Percentiles rank a stretch among this genome's conserved stretches.
phyloP scores from a whole-genome alignment of 1,284 basidiomycete genomes.

The Anthracocystis panici-leucophaei region DNA sequence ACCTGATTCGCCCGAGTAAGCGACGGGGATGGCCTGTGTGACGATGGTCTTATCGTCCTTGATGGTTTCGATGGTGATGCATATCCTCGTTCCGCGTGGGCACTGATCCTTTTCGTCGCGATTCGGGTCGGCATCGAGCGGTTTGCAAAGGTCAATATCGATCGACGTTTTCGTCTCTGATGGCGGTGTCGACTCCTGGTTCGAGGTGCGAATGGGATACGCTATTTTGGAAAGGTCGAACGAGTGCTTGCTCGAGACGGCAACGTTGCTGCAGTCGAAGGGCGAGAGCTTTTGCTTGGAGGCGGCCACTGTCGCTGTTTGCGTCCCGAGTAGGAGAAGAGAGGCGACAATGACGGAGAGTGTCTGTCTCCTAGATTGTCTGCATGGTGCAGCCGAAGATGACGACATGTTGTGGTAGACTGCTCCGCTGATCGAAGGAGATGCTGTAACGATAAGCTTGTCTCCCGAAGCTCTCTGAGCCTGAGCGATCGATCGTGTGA shows the following conservation, averaged over 20 bases:
- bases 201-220: slow-evolving; percentile 47
- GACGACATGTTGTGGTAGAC: slow-evolving; percentile 9
- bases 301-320: slow-evolving; percentile 9
- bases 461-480: not conserved
- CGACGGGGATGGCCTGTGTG: slow-evolving; percentile 54
- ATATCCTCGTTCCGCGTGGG: slow-evolving; percentile 52
- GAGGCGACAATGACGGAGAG: slow-evolving; percentile 15
- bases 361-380: slow-evolving; percentile 4
- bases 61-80: slow-evolving; percentile 53
- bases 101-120: slow-evolving; percentile 49
- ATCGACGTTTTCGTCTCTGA: slow-evolving; percentile 44
- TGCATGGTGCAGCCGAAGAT: slow-evolving; percentile 5
- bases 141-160: slow-evolving; percentile 53
- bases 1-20: slow-evolving; percentile 44
- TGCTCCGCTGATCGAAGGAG: slow-evolving; percentile 11
- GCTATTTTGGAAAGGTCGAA: slow-evolving; percentile 50
- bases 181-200: slow-evolving; percentile 44
- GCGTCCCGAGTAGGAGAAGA: slow-evolving; percentile 20
- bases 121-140: slow-evolving; percentile 29
- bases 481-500: not conserved
- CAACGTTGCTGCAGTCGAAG: slow-evolving; percentile 47
- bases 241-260: slow-evolving; percentile 35
- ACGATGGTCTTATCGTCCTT: slow-evolving; percentile 48
- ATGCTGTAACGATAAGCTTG: not conserved
- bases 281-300: slow-evolving; percentile 45